phyloP scores from a whole-genome alignment of 192 early-diverging fungal species.

The Funneliformis mosseae region DNA sequence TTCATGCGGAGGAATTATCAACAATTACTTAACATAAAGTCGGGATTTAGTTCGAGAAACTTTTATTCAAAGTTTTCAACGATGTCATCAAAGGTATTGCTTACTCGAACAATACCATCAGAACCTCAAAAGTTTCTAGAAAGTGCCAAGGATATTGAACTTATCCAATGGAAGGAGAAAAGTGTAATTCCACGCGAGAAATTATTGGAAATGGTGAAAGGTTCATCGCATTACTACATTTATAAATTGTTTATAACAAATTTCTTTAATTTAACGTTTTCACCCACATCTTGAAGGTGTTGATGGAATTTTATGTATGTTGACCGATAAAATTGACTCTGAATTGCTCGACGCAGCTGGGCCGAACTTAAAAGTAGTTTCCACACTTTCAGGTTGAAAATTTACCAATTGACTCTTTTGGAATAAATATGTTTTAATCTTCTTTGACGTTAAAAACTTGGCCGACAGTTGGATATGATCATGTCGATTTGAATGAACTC shows the following conservation, averaged over 20 bases:
- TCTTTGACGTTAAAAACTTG: not conserved
- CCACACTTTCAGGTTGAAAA: constrained; percentile 61
- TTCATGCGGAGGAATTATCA: not conserved
- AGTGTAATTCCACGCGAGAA: constrained; percentile 49
- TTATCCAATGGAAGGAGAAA: constrained; percentile 60
- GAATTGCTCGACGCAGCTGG: constrained; percentile 71
- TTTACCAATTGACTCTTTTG: not conserved
- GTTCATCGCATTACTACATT: constrained; percentile 1
- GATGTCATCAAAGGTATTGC: constrained; percentile 37
- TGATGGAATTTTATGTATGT: constrained; percentile 64
- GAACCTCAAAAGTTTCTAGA: constrained; percentile 54
- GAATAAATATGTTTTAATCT: not conserved
- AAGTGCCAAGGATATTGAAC: constrained; percentile 46
- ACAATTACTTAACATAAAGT: not conserved
- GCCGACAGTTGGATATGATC: constrained; percentile 74
- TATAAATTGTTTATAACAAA: not conserved
- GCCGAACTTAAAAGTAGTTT: constrained; percentile 65
- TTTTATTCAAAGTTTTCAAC: not conserved
- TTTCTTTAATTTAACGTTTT: not conserved
- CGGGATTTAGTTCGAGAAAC: not conserved
- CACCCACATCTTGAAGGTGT: constrained; percentile 38
- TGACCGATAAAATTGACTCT: constrained; percentile 74
- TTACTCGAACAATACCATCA: constrained; percentile 54
- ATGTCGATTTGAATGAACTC: constrained; percentile 64
- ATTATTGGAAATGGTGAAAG: constrained; percentile 52